These are phyloP conservation scores for Spergularia azorica DNA, from an alignment of 179 eudicot genomes.

Conservation along the genomic window DNA sequence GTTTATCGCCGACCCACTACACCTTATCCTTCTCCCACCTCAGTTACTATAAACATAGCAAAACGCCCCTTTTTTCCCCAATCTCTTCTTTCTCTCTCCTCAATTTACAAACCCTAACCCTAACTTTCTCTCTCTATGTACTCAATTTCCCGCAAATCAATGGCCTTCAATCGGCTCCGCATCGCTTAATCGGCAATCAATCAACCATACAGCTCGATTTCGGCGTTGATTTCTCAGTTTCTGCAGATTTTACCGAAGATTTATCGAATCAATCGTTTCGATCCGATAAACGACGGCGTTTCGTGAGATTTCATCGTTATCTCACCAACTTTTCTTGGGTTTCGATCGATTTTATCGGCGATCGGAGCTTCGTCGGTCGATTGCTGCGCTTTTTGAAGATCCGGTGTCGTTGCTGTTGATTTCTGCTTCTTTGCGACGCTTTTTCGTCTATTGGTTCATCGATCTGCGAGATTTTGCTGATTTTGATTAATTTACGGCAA, in stretches of 20 bases:
- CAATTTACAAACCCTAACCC: conserved; percentile 30
- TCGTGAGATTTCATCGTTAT: too few species aligned
- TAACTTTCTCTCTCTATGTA: neutral
- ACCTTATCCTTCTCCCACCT: too few species aligned
- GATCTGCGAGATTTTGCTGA: conserved; percentile 11
- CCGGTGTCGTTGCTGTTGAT: conserved; percentile 3
- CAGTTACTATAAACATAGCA: too few species aligned
- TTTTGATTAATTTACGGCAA: neutral
- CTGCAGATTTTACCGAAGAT: neutral
- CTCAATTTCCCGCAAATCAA: neutral
- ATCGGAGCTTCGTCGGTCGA: neutral
- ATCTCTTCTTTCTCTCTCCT: neutral
- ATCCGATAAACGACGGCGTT: too few species aligned
- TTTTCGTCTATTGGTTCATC: neutral
- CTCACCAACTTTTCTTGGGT: neutral
- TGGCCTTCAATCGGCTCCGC: neutral
- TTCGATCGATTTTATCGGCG: neutral
- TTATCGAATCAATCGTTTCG: neutral
- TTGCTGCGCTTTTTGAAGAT: conserved; percentile 17
- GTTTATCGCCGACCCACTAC: too few species aligned
- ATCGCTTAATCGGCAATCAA: neutral
- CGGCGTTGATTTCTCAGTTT: conserved; percentile 4
- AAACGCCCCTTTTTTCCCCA: neutral
- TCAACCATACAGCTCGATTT: neutral
- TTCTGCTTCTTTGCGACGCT: neutral